phyloP scores from a whole-genome alignment of 495 filamentous ascomycete genomes.

The Aspergillus nanangensis region DNA sequence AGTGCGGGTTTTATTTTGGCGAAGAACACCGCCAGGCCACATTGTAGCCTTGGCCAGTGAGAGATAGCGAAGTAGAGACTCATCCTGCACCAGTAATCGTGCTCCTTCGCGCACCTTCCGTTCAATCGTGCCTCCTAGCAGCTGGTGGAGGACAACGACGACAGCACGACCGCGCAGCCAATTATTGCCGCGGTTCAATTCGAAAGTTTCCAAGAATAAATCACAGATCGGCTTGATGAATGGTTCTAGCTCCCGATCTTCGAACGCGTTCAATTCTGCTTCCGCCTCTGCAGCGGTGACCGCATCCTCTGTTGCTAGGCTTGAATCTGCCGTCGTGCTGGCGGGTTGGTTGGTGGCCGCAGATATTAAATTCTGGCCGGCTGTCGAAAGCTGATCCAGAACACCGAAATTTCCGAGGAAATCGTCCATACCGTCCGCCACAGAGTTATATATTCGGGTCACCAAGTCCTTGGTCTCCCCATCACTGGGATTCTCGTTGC shows the following conservation, averaged over 20 bases:
- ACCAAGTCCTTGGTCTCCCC: slow-evolving; percentile 84
- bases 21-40: slow-evolving; percentile 70
- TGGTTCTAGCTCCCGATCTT: slow-evolving; percentile 81
- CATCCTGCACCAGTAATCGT: slow-evolving; percentile 65
- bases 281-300: slow-evolving; percentile 83
- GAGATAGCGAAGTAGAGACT: slow-evolving; percentile 72
- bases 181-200: slow-evolving; percentile 89
- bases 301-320: slow-evolving; percentile 51
- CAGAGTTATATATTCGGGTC: slow-evolving; percentile 89
- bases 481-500: slow-evolving; percentile 45
- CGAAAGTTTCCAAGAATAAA: slow-evolving; percentile 93
- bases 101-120: slow-evolving; percentile 84
- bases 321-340: slow-evolving; percentile 29
- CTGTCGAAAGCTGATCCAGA: slow-evolving; percentile 87
- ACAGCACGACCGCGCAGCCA: slow-evolving; percentile 92
- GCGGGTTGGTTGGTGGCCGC: slow-evolving; percentile 70
- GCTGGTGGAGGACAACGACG: slow-evolving; percentile 71
- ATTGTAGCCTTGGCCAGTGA: slow-evolving; percentile 62
- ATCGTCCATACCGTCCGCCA: slow-evolving; percentile 97
- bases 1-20: slow-evolving; percentile 54
- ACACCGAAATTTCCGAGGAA: slow-evolving; percentile 93
- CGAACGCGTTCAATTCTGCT: slow-evolving; percentile 90
- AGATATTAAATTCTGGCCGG: slow-evolving; percentile 88
- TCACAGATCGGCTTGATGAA: slow-evolving; percentile 99
- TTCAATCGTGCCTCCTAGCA: slow-evolving; percentile 84